Percentiles rank a stretch among this genome's conserved stretches.
These are phyloP conservation scores for Gloeostereum incarnatum DNA, from an alignment of 768 basidiomycete genomes.

Conservation along the genomic window DNA sequence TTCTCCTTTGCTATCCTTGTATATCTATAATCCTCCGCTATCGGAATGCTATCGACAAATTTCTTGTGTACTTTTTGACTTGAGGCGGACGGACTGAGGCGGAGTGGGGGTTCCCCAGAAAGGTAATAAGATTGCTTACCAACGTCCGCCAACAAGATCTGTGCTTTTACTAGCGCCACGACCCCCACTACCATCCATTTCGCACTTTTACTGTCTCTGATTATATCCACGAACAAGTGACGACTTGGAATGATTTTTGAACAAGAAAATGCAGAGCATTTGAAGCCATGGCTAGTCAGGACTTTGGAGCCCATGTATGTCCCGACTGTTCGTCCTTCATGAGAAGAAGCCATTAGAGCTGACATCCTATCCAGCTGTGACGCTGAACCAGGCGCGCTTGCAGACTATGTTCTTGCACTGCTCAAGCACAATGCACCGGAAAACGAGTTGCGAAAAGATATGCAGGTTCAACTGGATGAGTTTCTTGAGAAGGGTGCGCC, in stretches of 20 bases:
- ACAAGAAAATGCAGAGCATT: constrained; percentile 47
- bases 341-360: no score
- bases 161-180: neutral
- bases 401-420: constrained; percentile 91
- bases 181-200: neutral
- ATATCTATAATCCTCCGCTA: neutral
- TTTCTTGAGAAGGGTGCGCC: constrained; percentile 83
- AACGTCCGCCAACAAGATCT: neutral
- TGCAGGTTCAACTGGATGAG: constrained; percentile 73
- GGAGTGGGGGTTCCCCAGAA: neutral
- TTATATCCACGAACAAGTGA: neutral
- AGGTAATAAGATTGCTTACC: neutral
- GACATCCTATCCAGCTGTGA: constrained; percentile 60
- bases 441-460: constrained; percentile 71
- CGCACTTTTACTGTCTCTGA: neutral
- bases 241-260: constrained; percentile 54
- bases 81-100: neutral
- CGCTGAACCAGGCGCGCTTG: constrained; percentile 88
- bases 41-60: neutral
- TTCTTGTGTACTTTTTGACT: neutral
- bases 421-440: constrained; percentile 86
- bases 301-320: constrained; percentile 88
- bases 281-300: constrained; percentile 84
- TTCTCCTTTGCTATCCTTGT: constrained; percentile 1
- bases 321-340: constrained; percentile 6